Conservation (phyloP, 306 rosid genomes). For the Albizia julibrissin region DNA sequence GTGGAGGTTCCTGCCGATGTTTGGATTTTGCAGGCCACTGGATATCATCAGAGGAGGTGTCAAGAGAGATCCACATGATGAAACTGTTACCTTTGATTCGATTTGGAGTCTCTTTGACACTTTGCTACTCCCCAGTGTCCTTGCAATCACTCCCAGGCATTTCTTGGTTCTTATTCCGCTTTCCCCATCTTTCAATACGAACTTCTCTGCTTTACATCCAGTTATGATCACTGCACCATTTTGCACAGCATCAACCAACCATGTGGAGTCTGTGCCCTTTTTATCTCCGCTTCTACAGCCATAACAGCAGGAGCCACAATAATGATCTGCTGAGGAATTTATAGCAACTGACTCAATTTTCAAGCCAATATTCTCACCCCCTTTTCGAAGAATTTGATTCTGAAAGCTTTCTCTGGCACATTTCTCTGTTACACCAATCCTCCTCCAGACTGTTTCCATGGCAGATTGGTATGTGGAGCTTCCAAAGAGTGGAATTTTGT, state of each 20-base stretch:
- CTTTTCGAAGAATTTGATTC: conserved; percentile 68
- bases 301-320: conserved; percentile 64
- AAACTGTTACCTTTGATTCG: conserved; percentile 73
- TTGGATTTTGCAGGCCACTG: conserved; percentile 62
- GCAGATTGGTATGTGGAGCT: conserved; percentile 69
- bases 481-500: conserved; percentile 61
- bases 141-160: conserved; percentile 64
- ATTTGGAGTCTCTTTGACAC: conserved; percentile 66
- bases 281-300: conserved; percentile 62
- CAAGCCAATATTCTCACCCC: conserved; percentile 74
- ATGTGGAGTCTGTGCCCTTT: conserved; percentile 67
- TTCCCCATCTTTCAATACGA: conserved; percentile 46
- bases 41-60: conserved; percentile 53
- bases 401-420: conserved; percentile 64
- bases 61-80: conserved; percentile 73
- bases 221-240: conserved; percentile 80
- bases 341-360: conserved; percentile 69
- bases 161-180: conserved; percentile 47
- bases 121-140: conserved; percentile 39
- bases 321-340: conserved; percentile 71
- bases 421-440: conserved; percentile 69
- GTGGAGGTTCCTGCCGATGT: conserved; percentile 67
- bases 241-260: conserved; percentile 69
- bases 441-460: conserved; percentile 71
- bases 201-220: conserved; percentile 76